phyloP scores from a whole-genome alignment of 495 filamentous ascomycete species.

The Tetracladium setigerum region DNA sequence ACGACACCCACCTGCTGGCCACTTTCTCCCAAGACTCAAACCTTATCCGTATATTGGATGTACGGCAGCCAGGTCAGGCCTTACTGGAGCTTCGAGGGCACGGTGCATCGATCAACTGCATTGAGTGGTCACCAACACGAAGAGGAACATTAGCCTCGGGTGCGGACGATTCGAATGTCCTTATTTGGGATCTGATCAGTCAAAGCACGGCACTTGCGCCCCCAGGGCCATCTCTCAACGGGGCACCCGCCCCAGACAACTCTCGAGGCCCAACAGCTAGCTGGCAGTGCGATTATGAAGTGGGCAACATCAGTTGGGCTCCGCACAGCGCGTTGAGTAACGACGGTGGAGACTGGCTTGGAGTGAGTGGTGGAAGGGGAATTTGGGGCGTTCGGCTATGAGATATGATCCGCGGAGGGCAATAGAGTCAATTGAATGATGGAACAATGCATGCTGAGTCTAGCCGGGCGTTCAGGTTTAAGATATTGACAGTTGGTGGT shows the following conservation, averaged over 20 bases:
- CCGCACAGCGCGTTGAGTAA: slow-evolving; percentile 64
- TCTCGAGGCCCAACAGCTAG: slow-evolving; percentile 64
- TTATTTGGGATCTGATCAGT: slow-evolving; percentile 90
- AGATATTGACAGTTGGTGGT: too few species aligned
- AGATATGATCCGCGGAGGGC: slow-evolving; percentile 8
- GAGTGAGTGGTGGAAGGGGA: slow-evolving; percentile 83
- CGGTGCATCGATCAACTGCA: slow-evolving; percentile 73
- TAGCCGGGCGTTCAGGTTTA: slow-evolving; percentile 17
- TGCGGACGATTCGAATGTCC: slow-evolving; percentile 81
- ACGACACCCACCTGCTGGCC: slow-evolving; percentile 90
- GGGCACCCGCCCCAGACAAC: slow-evolving; percentile 43
- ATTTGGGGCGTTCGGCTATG: slow-evolving; percentile 80
- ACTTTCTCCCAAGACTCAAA: slow-evolving; percentile 93
- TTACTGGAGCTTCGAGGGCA: slow-evolving; percentile 94
- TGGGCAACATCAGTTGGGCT: slow-evolving; percentile 91
- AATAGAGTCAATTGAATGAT: neutral
- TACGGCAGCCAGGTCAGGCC: slow-evolving; percentile 92
- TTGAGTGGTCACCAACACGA: slow-evolving; percentile 89
- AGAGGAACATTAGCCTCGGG: slow-evolving; percentile 87
- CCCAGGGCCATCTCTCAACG: slow-evolving; percentile 33
- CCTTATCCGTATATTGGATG: slow-evolving; percentile 90
- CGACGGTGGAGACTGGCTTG: slow-evolving; percentile 88
- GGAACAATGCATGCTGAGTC: slow-evolving; percentile 12
- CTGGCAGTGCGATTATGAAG: slow-evolving; percentile 96
- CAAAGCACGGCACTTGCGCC: slow-evolving; percentile 47